A percentile compares a stretch with the other conserved stretches of the same genome.
Evolutionary conservation across 2,329 filamentous ascomycete genomes (phyloP).

Genomic region (Colletotrichum godetiae): DNA sequence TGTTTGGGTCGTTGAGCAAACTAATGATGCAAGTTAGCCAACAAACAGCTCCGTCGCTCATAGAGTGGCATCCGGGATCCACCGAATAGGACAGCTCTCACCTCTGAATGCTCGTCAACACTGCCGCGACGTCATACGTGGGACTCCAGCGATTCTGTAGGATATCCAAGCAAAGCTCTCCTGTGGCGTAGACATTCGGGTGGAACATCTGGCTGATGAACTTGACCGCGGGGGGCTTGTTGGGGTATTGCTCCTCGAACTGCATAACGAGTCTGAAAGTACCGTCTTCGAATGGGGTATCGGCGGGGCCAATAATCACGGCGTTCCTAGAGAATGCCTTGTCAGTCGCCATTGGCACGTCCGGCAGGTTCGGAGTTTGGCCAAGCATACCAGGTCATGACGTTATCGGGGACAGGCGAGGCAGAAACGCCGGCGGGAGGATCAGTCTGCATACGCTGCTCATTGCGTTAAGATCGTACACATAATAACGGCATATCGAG

Average conservation of each 20-base stretch:
- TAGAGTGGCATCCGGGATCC: background rate
- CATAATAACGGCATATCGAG: background rate
- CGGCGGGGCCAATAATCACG: slow-evolving; percentile 95
- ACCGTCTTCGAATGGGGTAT: slow-evolving; percentile 98
- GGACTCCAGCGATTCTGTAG: slow-evolving; percentile 98
- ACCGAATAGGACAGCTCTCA: slow-evolving; percentile 48
- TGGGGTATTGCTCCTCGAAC: slow-evolving; percentile 98
- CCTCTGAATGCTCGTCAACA: slow-evolving; percentile 98
- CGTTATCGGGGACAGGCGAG: slow-evolving; percentile 94
- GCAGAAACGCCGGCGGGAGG: slow-evolving; percentile 96
- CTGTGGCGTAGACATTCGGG: slow-evolving; percentile 97
- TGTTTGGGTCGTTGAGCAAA: slow-evolving; percentile 97
- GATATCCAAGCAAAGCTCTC: slow-evolving; percentile 96
- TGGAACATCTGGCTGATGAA: slow-evolving; percentile 99
- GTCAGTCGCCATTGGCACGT: background rate
- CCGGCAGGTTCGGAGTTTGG: background rate
- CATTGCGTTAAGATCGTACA: slow-evolving; percentile 16
- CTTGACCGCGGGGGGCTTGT: slow-evolving; percentile 97
- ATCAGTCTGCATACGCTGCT: slow-evolving; percentile 97
- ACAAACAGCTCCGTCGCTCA: background rate
- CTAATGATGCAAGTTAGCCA: slow-evolving; percentile 56
- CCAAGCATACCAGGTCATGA: slow-evolving; percentile 87
- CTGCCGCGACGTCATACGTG: slow-evolving; percentile 97
- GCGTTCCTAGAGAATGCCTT: slow-evolving; percentile 78
- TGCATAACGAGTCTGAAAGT: slow-evolving; percentile 99